A percentile compares a stretch with the other conserved stretches of the same genome.
Evolutionary conservation across 768 basidiomycete species (phyloP).

Genomic region (Russula dissimulans): DNA sequence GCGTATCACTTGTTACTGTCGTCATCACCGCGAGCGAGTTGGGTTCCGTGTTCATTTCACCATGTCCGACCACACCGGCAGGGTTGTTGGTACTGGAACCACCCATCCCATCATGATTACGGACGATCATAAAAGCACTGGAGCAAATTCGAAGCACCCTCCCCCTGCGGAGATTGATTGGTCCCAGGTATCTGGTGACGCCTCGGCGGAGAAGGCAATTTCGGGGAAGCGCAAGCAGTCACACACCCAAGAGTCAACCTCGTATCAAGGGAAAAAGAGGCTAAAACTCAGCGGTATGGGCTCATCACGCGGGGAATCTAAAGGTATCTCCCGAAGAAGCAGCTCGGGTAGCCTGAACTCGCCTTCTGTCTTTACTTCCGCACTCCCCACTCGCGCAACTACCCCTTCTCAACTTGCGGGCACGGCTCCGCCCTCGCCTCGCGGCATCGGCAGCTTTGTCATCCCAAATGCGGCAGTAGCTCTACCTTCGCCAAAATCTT

Average conservation of each 20-base stretch:
- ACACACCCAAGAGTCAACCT: conserved; percentile 20
- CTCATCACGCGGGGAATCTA: conserved; percentile 25
- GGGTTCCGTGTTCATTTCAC: conserved; percentile 89
- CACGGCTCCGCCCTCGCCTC: conserved; percentile 18
- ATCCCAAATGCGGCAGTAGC: conserved; percentile 4
- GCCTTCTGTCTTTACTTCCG: conserved; percentile 24
- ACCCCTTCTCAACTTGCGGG: conserved; percentile 23
- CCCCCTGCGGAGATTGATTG: conserved; percentile 35
- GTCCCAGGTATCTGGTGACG: conserved; percentile 28
- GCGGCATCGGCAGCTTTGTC: conserved; percentile 2
- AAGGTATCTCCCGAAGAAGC: conserved; percentile 23
- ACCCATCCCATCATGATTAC: conserved; percentile 97
- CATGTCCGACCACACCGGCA: conserved; percentile 70
- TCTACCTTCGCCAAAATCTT: conserved; percentile 14
- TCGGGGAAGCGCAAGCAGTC: conserved; percentile 43
- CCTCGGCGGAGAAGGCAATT: not conserved
- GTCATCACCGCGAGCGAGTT: conserved; percentile 94
- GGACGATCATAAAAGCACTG: conserved; percentile 91
- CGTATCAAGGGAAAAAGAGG: conserved; percentile 40
- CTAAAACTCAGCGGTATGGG: conserved; percentile 65
- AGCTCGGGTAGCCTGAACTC: conserved; percentile 27
- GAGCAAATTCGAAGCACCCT: conserved; percentile 23
- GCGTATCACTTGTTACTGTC: conserved; percentile 95
- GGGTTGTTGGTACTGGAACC: conserved; percentile 69
- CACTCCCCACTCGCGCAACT: conserved; percentile 26